These are phyloP conservation scores for Larix kaempferi DNA, from an alignment of 75 land plant genomes.

Conservation along the genomic window DNA sequence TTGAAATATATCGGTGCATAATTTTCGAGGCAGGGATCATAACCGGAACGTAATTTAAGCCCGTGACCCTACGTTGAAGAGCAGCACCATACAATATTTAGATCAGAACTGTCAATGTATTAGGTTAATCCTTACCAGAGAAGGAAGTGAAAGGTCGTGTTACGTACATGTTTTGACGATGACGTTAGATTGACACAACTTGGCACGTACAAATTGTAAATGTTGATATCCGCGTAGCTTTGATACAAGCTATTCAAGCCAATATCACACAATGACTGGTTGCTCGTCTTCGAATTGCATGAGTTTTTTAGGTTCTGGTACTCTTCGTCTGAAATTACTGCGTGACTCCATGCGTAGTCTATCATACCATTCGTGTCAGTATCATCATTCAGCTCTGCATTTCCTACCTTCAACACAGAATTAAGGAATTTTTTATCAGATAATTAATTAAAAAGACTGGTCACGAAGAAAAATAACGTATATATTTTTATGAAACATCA, in stretches of 20 bases:
- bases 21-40: no score
- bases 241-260: conserved; percentile 40
- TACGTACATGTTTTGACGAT: no score
- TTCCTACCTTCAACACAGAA: conserved; percentile 54
- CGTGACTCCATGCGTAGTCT: conserved; percentile 70
- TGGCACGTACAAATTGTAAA: conserved; percentile 67
- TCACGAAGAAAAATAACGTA: background rate
- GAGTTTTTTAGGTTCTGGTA: conserved; percentile 29
- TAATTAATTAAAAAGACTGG: background rate
- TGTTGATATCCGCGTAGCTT: conserved; percentile 57
- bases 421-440: no score
- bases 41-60: no score
- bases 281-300: conserved; percentile 29
- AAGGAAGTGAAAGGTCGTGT: no score
- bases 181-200: conserved; percentile 27
- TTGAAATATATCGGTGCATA: conserved; percentile 58
- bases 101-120: no score
- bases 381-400: conserved; percentile 63
- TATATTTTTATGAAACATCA: background rate
- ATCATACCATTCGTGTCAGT: conserved; percentile 52
- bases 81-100: no score
- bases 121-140: no score
- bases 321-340: conserved; percentile 72
- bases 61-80: no score
- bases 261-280: no score